These are phyloP conservation scores for Calonectria henricotiae DNA, from an alignment of 2,329 filamentous ascomycete genomes.

Conservation along the genomic window DNA sequence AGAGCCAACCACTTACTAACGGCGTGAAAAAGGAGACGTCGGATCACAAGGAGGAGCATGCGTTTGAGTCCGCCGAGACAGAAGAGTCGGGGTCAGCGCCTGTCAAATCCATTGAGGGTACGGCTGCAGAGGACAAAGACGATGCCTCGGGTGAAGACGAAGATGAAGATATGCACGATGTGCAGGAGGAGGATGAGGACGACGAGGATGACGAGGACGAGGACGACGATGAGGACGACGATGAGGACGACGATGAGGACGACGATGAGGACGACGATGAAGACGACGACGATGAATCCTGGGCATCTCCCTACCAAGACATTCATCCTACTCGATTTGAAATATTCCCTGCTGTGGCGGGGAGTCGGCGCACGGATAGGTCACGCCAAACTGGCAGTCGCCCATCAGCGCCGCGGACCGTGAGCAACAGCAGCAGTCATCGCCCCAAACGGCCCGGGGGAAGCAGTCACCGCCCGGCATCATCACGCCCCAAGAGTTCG, in stretches of 20 bases:
- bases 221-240: neutral
- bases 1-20: conserved; percentile 48
- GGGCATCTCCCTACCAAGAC: conserved; percentile 66
- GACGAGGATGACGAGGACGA: neutral
- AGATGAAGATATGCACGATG: conserved; percentile 53
- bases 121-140: conserved; percentile 56
- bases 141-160: conserved; percentile 39
- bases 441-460: conserved; percentile 61
- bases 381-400: conserved; percentile 62
- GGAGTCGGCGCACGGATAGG: conserved; percentile 66
- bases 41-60: conserved; percentile 35
- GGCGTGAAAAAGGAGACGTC: conserved; percentile 41
- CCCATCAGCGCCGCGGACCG: conserved; percentile 57
- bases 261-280: neutral
- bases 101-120: conserved; percentile 55
- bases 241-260: neutral
- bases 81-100: conserved; percentile 51
- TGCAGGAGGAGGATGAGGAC: conserved; percentile 48
- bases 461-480: conserved; percentile 54
- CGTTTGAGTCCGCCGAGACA: conserved; percentile 39
- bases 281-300: conserved; percentile 51
- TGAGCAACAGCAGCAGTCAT: conserved; percentile 54
- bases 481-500: conserved; percentile 62
- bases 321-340: conserved; percentile 84
- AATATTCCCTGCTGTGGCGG: conserved; percentile 79